Base-by-base conservation (phyloP, 345 rosid species). In the Lagerstroemia speciosa region DNA sequence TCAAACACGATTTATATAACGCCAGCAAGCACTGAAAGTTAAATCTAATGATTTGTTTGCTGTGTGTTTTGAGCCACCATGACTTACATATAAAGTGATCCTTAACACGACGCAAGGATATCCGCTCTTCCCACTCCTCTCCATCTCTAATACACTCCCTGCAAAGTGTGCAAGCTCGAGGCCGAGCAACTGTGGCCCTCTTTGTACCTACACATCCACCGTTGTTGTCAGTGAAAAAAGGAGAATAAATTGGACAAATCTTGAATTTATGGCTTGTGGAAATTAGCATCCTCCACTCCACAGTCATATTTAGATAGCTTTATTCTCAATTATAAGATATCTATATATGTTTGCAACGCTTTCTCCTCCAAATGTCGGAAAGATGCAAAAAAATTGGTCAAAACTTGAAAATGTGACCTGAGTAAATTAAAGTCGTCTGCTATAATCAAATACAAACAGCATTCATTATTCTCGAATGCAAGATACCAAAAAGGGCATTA, bases 31-130 rank as follows among this genome's bases (percentile, higher is more conserved):
- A 41, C 38, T 36, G 38, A n/a, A n/a, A n/a, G n/a, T n/a, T n/a
- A n/a, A n/a, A n/a, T n/a, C n/a, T n/a, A n/a, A n/a, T n/a, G n/a
- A n/a, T n/a, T n/a, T n/a, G n/a, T n/a, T n/a, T n/a, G n/a, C n/a
- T n/a, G n/a, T 31, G 29, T 19, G 45, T 12, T 2, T 30, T 8
- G 14, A 45, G 32, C 32, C 19, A 20, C 26, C 19, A 36, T 1
- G 33, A 78, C 92, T 86, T 82, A 94, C 99, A 94, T 75, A 94
- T 94, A 72, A 91, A 94, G 84, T 86, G 98, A 79, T 86, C 81
- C 77, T 76, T 91, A 69, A 85, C 86, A 43, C 96, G 90, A 7
- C 74, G 86, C 31, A 94, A 64, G 22, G 84, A 80, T 77, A 91
- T 85, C 15, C 83, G 82, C 33, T 82, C 77, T 68, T 82, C 85